Conservation (phyloP, 305 asterid genomes). For the Fraxinus ornus region DNA sequence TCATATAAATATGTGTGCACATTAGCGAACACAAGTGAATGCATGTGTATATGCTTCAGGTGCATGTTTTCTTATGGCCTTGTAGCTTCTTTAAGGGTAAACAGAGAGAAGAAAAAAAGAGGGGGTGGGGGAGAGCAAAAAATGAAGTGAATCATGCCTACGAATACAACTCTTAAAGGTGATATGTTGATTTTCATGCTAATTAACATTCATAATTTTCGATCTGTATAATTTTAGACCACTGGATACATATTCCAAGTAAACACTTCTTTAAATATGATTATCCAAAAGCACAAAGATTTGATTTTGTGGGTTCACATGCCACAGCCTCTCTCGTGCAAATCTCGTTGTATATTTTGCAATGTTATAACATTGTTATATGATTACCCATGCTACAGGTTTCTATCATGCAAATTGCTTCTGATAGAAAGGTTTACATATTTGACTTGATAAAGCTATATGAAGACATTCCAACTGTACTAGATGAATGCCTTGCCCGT, state of each 20-base stretch:
- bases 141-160: background rate
- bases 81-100: background rate
- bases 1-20: background rate
- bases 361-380: constrained; percentile 12
- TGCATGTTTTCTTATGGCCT: background rate
- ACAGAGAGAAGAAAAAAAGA: background rate
- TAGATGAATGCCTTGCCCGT: constrained; percentile 74
- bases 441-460: constrained; percentile 83
- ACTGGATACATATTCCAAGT: background rate
- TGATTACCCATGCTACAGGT: constrained; percentile 53
- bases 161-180: background rate
- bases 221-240: background rate
- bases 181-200: background rate
- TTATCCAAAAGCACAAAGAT: background rate
- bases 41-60: background rate
- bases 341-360: background rate
- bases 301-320: background rate
- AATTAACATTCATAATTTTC: background rate
- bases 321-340: background rate
- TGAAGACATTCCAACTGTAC: constrained; percentile 55
- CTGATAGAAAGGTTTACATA: constrained; percentile 76
- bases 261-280: background rate
- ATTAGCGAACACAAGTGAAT: background rate
- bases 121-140: background rate
- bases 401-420: constrained; percentile 95